Evolutionary conservation across 2,329 filamentous ascomycete species (phyloP).

Genomic region (Chrysosporium keratinophilum): DNA sequence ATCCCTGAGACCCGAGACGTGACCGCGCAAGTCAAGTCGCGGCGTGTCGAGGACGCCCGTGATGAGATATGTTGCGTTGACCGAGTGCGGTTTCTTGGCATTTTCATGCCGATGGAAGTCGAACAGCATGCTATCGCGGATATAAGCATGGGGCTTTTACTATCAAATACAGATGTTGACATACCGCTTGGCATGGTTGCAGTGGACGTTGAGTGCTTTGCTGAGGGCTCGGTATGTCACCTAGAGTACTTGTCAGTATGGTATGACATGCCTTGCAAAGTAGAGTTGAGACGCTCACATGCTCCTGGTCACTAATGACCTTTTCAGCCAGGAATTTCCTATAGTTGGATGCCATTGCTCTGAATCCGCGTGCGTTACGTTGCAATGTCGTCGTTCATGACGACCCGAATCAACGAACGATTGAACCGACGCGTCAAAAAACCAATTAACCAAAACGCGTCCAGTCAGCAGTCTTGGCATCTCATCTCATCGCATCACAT

Average conservation of each 20-base stretch:
- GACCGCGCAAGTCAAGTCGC: slow-evolving; percentile 22
- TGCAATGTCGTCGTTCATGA: too few relatives aligned
- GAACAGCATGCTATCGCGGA: slow-evolving; percentile 60
- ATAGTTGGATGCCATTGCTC: slow-evolving; percentile 44
- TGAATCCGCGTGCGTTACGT: not conserved
- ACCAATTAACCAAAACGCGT: slow-evolving; percentile 21
- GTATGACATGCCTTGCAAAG: too few relatives aligned
- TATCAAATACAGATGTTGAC: too few relatives aligned
- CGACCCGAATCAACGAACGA: too few relatives aligned
- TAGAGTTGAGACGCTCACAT: slow-evolving; percentile 53
- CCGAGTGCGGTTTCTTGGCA: slow-evolving; percentile 56
- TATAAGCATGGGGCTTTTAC: slow-evolving; percentile 4
- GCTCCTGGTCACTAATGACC: slow-evolving; percentile 63
- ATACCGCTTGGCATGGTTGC: slow-evolving; percentile 81
- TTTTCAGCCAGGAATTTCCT: slow-evolving; percentile 63
- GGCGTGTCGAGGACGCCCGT: slow-evolving; percentile 54
- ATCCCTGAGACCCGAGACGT: slow-evolving; percentile 40
- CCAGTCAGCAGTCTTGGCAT: slow-evolving; percentile 16
- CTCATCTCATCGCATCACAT: not conserved
- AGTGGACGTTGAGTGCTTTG: slow-evolving; percentile 70
- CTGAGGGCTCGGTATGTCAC: slow-evolving; percentile 80
- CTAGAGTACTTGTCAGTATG: slow-evolving; percentile 37
- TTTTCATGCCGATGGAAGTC: slow-evolving; percentile 77
- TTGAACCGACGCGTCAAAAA: not conserved
- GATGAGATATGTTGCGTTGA: slow-evolving; percentile 90